These are phyloP conservation scores for Ceratocystis cubensis DNA, from an alignment of 2,329 filamentous ascomycete species.

Conservation along the genomic window DNA sequence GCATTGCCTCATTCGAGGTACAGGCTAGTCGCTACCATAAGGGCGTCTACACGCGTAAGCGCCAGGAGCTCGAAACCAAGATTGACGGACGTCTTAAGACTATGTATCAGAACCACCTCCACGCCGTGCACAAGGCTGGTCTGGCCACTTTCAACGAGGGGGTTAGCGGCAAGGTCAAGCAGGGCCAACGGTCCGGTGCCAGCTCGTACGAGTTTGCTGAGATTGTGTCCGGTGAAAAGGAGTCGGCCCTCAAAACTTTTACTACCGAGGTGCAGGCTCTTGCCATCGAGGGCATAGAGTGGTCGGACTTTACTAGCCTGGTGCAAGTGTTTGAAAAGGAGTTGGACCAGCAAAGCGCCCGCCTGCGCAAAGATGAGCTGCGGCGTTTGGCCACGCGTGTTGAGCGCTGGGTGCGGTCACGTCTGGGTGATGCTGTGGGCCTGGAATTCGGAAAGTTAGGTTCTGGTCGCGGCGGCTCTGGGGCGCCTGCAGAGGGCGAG, in stretches of 20 bases:
- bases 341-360: conserved; percentile 72
- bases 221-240: conserved; percentile 76
- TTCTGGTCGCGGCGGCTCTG: conserved; percentile 69
- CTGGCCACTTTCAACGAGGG: conserved; percentile 75
- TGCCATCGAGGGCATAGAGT: conserved; percentile 64
- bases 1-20: conserved; percentile 71
- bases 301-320: conserved; percentile 80
- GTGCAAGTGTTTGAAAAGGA: conserved; percentile 75
- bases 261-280: conserved; percentile 62
- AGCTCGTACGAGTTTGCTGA: conserved; percentile 87
- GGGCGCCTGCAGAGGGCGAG: conserved; percentile 68
- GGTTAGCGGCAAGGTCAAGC: conserved; percentile 75
- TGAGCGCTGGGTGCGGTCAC: conserved; percentile 84
- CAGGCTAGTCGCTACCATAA: conserved; percentile 95
- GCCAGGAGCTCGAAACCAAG: conserved; percentile 70
- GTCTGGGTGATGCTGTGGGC: conserved; percentile 74
- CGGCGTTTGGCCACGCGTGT: conserved; percentile 77
- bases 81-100: conserved; percentile 79
- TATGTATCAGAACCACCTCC: conserved; percentile 77
- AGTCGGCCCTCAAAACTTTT: conserved; percentile 60
- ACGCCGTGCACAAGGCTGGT: conserved; percentile 77
- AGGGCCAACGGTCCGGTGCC: conserved; percentile 73
- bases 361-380: conserved; percentile 90
- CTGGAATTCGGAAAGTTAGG: conserved; percentile 94
- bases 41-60: conserved; percentile 79